phyloP scores from a whole-genome alignment of 2,329 filamentous ascomycete genomes.

The Colletotrichum sp. region DNA sequence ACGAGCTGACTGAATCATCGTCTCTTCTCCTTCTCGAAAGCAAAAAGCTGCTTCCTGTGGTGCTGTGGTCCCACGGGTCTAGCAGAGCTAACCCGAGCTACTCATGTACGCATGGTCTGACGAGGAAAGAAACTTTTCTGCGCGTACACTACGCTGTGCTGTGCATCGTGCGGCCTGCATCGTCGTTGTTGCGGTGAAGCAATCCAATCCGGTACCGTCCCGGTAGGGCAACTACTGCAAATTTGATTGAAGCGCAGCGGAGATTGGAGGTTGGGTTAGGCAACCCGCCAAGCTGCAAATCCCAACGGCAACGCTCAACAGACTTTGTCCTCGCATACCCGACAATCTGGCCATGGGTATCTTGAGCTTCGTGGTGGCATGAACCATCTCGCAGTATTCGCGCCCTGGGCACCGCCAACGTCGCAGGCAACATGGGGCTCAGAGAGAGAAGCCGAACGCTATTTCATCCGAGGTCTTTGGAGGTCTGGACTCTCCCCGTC shows the following conservation, averaged over 20 bases:
- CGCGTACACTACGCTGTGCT: neutral
- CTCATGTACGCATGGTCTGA: neutral
- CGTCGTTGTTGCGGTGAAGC: neutral
- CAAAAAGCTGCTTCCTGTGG: neutral
- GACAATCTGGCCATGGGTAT: conserved; percentile 2
- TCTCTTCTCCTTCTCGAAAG: neutral
- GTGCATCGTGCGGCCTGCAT: neutral
- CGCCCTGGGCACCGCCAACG: neutral
- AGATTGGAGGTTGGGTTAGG: neutral
- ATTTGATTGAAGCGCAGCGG: neutral
- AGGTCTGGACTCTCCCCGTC: conserved; percentile 7
- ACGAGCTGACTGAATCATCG: neutral
- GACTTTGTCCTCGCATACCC: conserved; percentile 17
- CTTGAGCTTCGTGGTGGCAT: neutral
- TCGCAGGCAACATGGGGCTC: conserved; percentile 3
- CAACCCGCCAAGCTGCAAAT: neutral
- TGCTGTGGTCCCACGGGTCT: neutral
- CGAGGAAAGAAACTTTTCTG: neutral
- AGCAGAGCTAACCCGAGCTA: neutral
- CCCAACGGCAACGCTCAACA: conserved; percentile 10
- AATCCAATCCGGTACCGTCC: neutral
- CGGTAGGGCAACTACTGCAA: neutral
- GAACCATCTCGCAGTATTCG: neutral
- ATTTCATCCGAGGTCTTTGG: conserved; percentile 1
- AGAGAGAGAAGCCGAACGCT: neutral